Conservation (phyloP, 495 filamentous ascomycete species). For the Bryoglossum gracile region DNA sequence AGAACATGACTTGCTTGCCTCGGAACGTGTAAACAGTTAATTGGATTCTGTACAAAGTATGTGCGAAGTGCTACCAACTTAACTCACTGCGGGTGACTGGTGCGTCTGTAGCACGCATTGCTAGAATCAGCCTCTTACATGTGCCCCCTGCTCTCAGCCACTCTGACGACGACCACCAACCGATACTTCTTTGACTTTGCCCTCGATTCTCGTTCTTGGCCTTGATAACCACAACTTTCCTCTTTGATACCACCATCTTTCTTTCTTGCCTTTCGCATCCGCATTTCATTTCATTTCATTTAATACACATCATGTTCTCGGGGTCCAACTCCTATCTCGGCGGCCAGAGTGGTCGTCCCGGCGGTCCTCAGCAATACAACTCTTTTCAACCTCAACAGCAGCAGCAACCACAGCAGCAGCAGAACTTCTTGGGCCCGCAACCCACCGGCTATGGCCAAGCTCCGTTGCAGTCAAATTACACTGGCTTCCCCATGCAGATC, state of each 20-base stretch:
- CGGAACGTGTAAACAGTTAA: no score
- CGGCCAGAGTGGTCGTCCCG: conserved; percentile 65
- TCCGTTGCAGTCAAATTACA: conserved; percentile 58
- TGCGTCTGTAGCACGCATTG: no score
- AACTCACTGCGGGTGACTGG: no score
- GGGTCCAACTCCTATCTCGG: conserved; percentile 79
- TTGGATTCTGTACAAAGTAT: no score
- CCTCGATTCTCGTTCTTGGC: background rate
- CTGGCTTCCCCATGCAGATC: conserved; percentile 47
- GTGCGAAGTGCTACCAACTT: background rate
- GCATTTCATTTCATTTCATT: no score
- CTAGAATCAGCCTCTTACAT: conserved; percentile 4
- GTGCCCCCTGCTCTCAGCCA: conserved; percentile 7
- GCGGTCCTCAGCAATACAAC: conserved; percentile 49
- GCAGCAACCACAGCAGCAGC: conserved; percentile 52
- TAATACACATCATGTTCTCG: conserved; percentile 62
- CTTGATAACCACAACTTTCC: background rate
- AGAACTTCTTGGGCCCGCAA: conserved; percentile 52
- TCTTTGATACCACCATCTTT: background rate
- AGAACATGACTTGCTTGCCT: no score
- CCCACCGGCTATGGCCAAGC: conserved; percentile 49
- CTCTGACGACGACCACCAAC: background rate
- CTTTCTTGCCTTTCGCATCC: conserved; percentile 3
- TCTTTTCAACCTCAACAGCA: conserved; percentile 48
- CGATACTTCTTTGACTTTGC: background rate